Evolutionary conservation across 805 yeast genomes (phyloP), one percentile per base, ranked within the genome.

Genomic region (Candida ovalis): DNA sequence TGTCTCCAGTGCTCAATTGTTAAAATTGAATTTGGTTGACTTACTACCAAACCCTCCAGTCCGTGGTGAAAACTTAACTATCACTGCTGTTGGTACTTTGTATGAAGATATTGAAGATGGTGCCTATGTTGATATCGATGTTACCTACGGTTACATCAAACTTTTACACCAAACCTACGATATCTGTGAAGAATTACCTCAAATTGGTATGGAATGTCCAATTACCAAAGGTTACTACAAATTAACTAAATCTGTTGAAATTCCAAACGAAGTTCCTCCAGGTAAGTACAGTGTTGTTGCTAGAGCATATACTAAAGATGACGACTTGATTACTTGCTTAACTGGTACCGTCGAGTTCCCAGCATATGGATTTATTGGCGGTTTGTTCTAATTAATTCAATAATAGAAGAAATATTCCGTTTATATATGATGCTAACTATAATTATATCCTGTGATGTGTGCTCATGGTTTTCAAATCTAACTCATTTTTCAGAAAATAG

Each of bases 181-280:
- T 66, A 73, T 94, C 52, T 94, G 99, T 69, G 96, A 90, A 55
- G 84, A 89, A 63, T 74, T 90, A 50, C 80, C 81, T 45, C 85
- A 90, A 58, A 91, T 90, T 40, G 96, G 87, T 60, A 69, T 90
- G 73, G 76, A 78, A 50, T 94, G 99, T 66, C 99, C 99, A 1
- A 69, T 94, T 38, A 64, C 72, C 43, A 72, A 79, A 54, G 99
- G 98, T 12, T 64, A 68, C 43, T 84, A 88, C 58, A 69, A 72
- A 45, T 70, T 94, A 46, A 65, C 76, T 23, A 90, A 90, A 66
- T 69, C 72, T 40, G 95, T 94, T 23, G 91, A 84, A 60, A 80
- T 94, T 48, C 99, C 99, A 17, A 73, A 76, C 15, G 94, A 89
- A 66, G 96, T 92, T 28, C 99, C 99, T 50, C 97, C 98, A 21